Conservation (phyloP, 2,329 filamentous ascomycete species). For the Dothideomycetidae sp. region DNA sequence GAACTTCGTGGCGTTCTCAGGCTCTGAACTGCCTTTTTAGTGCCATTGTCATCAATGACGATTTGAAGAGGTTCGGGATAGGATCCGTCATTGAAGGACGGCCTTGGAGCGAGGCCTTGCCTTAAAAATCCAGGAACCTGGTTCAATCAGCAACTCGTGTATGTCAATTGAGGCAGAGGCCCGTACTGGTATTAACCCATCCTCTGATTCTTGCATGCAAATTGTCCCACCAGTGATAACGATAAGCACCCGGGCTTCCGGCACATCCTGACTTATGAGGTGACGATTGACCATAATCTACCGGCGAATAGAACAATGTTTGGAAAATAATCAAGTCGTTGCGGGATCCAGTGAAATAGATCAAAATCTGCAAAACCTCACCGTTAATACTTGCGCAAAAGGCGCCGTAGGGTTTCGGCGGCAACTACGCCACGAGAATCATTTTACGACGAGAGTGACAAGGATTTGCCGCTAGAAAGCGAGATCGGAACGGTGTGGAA, state of each 20-base stretch:
- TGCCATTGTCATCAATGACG: constrained; percentile 35
- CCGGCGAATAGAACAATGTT: too few relatives aligned
- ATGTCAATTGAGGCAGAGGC: neutral
- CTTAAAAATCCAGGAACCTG: constrained; percentile 56
- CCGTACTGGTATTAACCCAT: constrained; percentile 62
- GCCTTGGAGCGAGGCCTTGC: constrained; percentile 64
- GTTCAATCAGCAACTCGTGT: neutral
- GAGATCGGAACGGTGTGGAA: neutral
- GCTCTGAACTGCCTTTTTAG: constrained; percentile 44
- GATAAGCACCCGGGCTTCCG: constrained; percentile 71
- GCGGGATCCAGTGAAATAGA: too few relatives aligned
- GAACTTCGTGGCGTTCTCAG: constrained; percentile 67
- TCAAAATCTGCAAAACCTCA: too few relatives aligned
- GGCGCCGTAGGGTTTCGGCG: too few relatives aligned
- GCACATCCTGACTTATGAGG: constrained; percentile 19
- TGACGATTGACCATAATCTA: neutral
- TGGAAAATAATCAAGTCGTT: too few relatives aligned
- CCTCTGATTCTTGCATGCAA: constrained; percentile 72
- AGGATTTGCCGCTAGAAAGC: neutral
- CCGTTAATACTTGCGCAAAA: too few relatives aligned
- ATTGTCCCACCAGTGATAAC: constrained; percentile 86
- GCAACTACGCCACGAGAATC: neutral
- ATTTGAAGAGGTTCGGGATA: constrained; percentile 42
- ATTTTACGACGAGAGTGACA: neutral
- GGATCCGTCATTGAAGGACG: constrained; percentile 71